Evolutionary conservation across 371 early-diverging fungal genomes (phyloP), one percentile per base, ranked within the genome.

Genomic region (Rhizopus delemar): DNA sequence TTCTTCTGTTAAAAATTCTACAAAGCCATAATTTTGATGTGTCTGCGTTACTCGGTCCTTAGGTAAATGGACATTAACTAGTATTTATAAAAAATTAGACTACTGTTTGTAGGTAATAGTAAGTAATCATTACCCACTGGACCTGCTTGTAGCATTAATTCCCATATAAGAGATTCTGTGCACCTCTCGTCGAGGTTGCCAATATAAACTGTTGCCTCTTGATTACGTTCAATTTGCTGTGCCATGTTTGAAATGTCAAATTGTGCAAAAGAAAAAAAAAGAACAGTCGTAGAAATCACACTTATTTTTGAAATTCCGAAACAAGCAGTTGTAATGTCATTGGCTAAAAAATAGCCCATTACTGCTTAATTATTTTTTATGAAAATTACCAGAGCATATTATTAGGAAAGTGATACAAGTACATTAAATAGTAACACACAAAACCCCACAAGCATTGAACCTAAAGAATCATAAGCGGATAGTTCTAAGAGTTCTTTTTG

Each of bases 71-170:
- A 98, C 95, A 68, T 94, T 95, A 11, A 93, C 95, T 86, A 62
- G 16, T 51, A 34, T 13, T 39, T 8, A 46, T 48, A 8, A 16
- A 43, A 41, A 3, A 34, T 8, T 45, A 41, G 51, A 53, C 13
- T 16, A 22, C 32, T 51, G 13, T 29, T 60, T 45, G 16, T 15
- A 13, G 7, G 13, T 8, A 3, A 56, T 41, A 35, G 11, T 0
- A 22, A 36, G 13, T 28, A 43, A 9, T 15, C 69, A 71, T 64
- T 83, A 90, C 92, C 93, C 33, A 98, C 95, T 33, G 97, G 98
- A 0, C 98, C 99, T 6, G 94, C 98, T 74, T 99, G 99, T 48
- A 96, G 86, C 93, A 98, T 94, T 63, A 99, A 85, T 69, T 98
- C 99, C 96, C 97, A 99, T 32, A 99, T 73, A 45, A 98, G 73